These are phyloP conservation scores for Cudoniella acicularis DNA, from an alignment of 495 filamentous ascomycete genomes.

Conservation along the genomic window DNA sequence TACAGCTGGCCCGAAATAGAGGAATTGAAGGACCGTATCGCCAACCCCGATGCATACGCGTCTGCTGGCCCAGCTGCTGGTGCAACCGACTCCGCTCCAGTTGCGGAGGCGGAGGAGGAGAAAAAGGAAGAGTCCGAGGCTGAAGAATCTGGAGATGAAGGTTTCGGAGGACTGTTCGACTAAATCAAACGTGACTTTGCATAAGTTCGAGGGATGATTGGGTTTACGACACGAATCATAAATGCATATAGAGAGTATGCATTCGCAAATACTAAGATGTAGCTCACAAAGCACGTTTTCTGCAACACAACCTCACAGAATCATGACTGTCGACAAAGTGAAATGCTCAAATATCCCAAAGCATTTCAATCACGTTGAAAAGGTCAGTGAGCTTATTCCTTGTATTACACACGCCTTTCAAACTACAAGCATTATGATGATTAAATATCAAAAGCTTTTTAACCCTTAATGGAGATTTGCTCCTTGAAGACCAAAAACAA, in stretches of 20 bases:
- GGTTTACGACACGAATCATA: constrained; percentile 14
- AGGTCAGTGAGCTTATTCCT: constrained; percentile 38
- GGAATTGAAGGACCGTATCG: constrained; percentile 96
- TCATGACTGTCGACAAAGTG: constrained; percentile 18
- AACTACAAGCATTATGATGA: constrained; percentile 45
- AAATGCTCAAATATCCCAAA: constrained; percentile 4
- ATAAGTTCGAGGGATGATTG: constrained; percentile 15
- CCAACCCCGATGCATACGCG: constrained; percentile 95
- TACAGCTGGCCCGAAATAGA: constrained; percentile 94
- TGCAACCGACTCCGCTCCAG: constrained; percentile 43
- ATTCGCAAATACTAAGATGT: constrained; percentile 23
- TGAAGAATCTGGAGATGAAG: constrained; percentile 55
- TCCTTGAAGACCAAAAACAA: constrained; percentile 53
- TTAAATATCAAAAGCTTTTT: constrained; percentile 56
- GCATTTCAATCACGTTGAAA: constrained; percentile 16
- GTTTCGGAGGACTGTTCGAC: constrained; percentile 68
- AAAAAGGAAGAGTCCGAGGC: constrained; percentile 57
- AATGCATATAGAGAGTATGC: constrained; percentile 21
- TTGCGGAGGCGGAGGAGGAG: constrained; percentile 46
- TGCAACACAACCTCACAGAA: not conserved
- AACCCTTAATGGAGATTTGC: constrained; percentile 43
- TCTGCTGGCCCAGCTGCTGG: constrained; percentile 58
- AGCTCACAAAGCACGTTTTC: constrained; percentile 6
- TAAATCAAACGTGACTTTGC: constrained; percentile 26
- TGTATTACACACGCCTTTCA: constrained; percentile 10